Evolutionary conservation across 2,329 filamentous ascomycete genomes (phyloP).

Genomic region (Chaetomium sp.): DNA sequence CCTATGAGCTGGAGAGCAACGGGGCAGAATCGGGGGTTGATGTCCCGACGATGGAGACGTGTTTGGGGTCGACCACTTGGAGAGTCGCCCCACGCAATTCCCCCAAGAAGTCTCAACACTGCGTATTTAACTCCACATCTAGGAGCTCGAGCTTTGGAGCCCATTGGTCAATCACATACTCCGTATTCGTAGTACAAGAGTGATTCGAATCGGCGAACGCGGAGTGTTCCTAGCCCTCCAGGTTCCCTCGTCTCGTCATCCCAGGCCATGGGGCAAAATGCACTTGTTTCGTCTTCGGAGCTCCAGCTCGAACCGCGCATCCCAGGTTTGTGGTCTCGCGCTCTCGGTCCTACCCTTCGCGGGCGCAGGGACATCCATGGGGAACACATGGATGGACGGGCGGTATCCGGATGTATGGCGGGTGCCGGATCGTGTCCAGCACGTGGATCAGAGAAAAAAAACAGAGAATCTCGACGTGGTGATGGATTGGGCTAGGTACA

Average conservation of each 20-base stretch:
- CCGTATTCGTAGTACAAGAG: too few relatives aligned
- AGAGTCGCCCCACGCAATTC: neutral
- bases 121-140: neutral
- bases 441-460: too few relatives aligned
- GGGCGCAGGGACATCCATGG: too few relatives aligned
- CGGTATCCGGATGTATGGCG: too few relatives aligned
- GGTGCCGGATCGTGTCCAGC: too few relatives aligned
- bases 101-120: too few relatives aligned
- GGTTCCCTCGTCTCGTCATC: neutral
- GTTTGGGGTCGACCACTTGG: neutral
- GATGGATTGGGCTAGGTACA: too few relatives aligned
- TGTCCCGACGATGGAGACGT: constrained; percentile 32
- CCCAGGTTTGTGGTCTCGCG: too few relatives aligned
- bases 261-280: neutral
- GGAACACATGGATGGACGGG: too few relatives aligned
- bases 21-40: constrained; percentile 30
- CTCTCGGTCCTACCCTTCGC: too few relatives aligned
- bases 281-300: neutral
- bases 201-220: neutral
- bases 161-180: neutral
- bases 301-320: neutral
- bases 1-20: constrained; percentile 18
- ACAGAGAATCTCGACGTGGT: too few relatives aligned
- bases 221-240: neutral
- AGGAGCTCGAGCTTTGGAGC: neutral